Percentiles rank a stretch among this genome's conserved stretches.
phyloP scores from a whole-genome alignment of 306 rosid species.

The Fragaria vesca region DNA sequence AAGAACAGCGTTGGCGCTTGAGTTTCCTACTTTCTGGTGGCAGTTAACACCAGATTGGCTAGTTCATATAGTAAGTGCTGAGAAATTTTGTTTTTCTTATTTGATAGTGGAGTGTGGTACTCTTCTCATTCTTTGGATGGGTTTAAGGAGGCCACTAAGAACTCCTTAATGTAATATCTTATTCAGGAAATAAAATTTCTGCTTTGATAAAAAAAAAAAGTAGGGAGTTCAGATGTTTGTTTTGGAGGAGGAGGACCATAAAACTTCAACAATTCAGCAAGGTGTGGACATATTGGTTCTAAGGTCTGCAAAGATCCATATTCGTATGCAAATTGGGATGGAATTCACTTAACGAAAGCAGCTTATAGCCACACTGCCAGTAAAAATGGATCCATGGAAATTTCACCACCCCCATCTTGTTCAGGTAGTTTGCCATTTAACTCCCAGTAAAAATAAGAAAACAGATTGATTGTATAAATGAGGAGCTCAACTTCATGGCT shows the following conservation, averaged over 20 bases:
- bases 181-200: too few relatives aligned
- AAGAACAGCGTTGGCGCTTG: too few relatives aligned
- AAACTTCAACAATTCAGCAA: slow-evolving; percentile 57
- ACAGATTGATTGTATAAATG: neutral
- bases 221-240: too few relatives aligned
- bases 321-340: slow-evolving; percentile 57
- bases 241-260: slow-evolving; percentile 67
- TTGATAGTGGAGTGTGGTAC: too few relatives aligned
- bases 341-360: slow-evolving; percentile 63
- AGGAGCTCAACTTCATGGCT: neutral
- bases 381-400: slow-evolving; percentile 31
- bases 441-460: neutral
- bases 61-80: too few relatives aligned
- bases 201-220: too few relatives aligned
- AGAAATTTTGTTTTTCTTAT: too few relatives aligned
- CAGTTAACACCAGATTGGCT: too few relatives aligned
- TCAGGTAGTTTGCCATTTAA: neutral
- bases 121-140: too few relatives aligned
- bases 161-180: too few relatives aligned
- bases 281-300: slow-evolving; percentile 51
- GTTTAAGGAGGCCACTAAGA: too few relatives aligned
- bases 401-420: slow-evolving; percentile 41
- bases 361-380: slow-evolving; percentile 47
- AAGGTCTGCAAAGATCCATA: slow-evolving; percentile 46
- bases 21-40: too few relatives aligned